Conservation (phyloP, 306 rosid genomes). For the Begonia masoniana region DNA sequence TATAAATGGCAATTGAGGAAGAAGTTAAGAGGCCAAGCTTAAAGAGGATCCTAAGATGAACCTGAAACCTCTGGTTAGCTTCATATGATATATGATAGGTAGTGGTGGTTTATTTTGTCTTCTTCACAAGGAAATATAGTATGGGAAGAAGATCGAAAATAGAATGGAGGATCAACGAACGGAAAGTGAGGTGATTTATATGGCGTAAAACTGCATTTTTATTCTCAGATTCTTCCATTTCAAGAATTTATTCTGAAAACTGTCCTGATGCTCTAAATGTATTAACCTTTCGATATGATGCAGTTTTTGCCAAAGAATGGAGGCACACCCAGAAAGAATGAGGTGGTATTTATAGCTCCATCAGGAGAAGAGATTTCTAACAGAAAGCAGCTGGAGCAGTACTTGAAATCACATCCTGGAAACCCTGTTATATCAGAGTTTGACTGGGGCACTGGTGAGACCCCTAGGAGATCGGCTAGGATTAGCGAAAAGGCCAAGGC, state of each 20-base stretch:
- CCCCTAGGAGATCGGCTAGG: slow-evolving; percentile 86
- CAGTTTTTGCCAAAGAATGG: slow-evolving; percentile 72
- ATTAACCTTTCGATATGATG: background rate
- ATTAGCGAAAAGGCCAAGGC: slow-evolving; percentile 70
- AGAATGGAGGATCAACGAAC: too few relatives aligned
- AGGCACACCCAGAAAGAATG: slow-evolving; percentile 70
- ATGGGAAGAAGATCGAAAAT: too few relatives aligned
- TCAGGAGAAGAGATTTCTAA: slow-evolving; percentile 70
- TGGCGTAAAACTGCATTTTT: background rate
- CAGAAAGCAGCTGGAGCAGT: slow-evolving; percentile 68
- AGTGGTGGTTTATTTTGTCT: too few relatives aligned
- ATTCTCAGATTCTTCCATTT: background rate
- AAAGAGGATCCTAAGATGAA: too few relatives aligned
- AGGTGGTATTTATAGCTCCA: slow-evolving; percentile 60
- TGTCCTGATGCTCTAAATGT: background rate
- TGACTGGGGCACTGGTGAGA: slow-evolving; percentile 80
- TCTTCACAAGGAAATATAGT: too few relatives aligned
- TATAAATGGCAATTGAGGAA: too few relatives aligned
- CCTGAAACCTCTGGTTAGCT: too few relatives aligned
- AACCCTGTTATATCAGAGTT: slow-evolving; percentile 60
- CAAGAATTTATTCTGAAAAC: background rate
- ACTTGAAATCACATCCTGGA: slow-evolving; percentile 67
- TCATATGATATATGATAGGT: too few relatives aligned
- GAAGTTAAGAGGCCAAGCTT: too few relatives aligned
- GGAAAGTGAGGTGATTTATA: too few relatives aligned